A percentile compares a stretch with the other conserved stretches of the same genome.
phyloP scores from a whole-genome alignment of 2,329 filamentous ascomycete species.

The Chrysoporthe deuterocubensis region DNA sequence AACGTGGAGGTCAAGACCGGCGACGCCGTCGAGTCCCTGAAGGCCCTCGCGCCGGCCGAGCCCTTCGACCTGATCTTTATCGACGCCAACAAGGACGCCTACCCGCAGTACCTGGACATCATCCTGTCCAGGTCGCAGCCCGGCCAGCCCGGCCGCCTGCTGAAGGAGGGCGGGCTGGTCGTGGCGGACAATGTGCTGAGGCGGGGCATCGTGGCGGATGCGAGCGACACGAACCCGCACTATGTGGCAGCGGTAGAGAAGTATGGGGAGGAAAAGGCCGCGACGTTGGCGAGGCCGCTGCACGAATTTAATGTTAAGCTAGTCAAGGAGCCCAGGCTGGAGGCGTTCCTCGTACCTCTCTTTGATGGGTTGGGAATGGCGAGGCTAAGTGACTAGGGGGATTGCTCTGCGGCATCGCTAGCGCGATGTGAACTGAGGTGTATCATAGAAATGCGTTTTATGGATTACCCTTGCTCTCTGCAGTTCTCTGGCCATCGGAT shows the following conservation, averaged over 20 bases:
- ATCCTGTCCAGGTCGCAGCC: constrained; percentile 50
- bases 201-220: constrained; percentile 51
- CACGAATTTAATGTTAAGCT: constrained; percentile 42
- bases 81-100: constrained; percentile 58
- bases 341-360: constrained; percentile 43
- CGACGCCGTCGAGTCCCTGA: constrained; percentile 48
- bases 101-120: constrained; percentile 51
- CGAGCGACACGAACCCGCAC: constrained; percentile 38
- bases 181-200: constrained; percentile 60
- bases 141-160: constrained; percentile 43
- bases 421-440: background rate
- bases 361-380: constrained; percentile 44
- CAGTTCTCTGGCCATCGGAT: background rate
- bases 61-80: constrained; percentile 60
- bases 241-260: constrained; percentile 17
- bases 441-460: background rate
- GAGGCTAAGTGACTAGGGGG: constrained; percentile 34
- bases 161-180: constrained; percentile 54
- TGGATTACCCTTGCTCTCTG: background rate
- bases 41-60: constrained; percentile 40
- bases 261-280: constrained; percentile 16
- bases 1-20: constrained; percentile 54
- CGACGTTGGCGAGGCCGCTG: constrained; percentile 28
- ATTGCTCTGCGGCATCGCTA: background rate
- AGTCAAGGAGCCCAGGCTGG: constrained; percentile 37